Percentiles rank a stretch among this genome's conserved stretches.
phyloP scores from a whole-genome alignment of 2,329 filamentous ascomycete species.

The Rhynchosporium agropyri region DNA sequence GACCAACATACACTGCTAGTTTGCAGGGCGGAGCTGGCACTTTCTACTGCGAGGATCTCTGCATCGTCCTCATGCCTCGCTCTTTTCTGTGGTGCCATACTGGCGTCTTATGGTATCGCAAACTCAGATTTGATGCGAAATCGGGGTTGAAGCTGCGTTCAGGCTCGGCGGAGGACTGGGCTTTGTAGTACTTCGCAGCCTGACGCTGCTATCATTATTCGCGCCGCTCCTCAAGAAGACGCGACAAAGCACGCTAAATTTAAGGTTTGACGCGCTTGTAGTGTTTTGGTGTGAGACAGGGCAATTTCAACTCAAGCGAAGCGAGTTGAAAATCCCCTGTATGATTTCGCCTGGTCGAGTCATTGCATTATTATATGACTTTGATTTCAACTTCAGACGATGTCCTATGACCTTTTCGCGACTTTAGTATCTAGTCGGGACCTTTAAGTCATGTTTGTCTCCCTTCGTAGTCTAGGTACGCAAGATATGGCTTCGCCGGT shows the following conservation, averaged over 20 bases:
- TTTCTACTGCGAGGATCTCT: constrained; percentile 41
- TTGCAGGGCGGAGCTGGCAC: constrained; percentile 37
- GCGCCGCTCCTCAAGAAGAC: not conserved
- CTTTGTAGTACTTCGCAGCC: too few relatives aligned
- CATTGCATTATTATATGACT: too few relatives aligned
- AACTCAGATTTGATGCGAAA: not conserved
- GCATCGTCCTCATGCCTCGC: constrained; percentile 42
- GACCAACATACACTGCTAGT: constrained; percentile 39
- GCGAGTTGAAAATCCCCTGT: not conserved
- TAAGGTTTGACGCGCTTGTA: constrained; percentile 13
- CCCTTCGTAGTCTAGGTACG: too few relatives aligned
- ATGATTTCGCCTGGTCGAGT: too few relatives aligned
- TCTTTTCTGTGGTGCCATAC: constrained; percentile 50
- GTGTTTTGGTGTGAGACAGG: not conserved
- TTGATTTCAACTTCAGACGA: too few relatives aligned
- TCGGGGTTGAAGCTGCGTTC: not conserved
- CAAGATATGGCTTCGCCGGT: too few relatives aligned
- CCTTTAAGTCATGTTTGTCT: too few relatives aligned
- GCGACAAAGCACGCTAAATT: constrained; percentile 18
- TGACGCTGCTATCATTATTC: not conserved
- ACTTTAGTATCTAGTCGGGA: too few relatives aligned
- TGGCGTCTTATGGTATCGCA: constrained; percentile 1
- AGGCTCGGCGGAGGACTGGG: not conserved
- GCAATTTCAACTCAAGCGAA: not conserved
- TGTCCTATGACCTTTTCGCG: too few relatives aligned